Percentiles rank a stretch among this genome's conserved stretches.
phyloP scores from a whole-genome alignment of 2,329 filamentous ascomycete genomes.

The Myriosclerotinia scirpicola region DNA sequence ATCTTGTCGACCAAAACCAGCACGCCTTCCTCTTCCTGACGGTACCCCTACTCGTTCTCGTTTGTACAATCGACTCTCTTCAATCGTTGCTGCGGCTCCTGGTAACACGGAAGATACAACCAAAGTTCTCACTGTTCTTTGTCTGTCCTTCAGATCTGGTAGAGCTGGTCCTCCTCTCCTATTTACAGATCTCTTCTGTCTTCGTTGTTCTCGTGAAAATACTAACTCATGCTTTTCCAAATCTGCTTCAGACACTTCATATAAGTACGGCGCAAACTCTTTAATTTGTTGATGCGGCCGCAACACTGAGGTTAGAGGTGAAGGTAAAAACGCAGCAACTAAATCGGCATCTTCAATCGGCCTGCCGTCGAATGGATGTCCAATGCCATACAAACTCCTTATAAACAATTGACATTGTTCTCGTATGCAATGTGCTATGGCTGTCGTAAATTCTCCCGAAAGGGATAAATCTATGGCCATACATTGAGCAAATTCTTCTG shows the following conservation, averaged over 20 bases:
- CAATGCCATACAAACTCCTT: slow-evolving; percentile 86
- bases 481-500: slow-evolving; percentile 86
- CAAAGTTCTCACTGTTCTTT: slow-evolving; percentile 87
- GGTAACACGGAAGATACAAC: slow-evolving; percentile 91
- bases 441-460: slow-evolving; percentile 93
- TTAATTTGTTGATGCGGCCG: slow-evolving; percentile 89
- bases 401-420: slow-evolving; percentile 96
- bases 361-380: slow-evolving; percentile 91
- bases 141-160: slow-evolving; percentile 93
- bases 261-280: slow-evolving; percentile 90
- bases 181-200: slow-evolving; percentile 94
- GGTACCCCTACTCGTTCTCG: slow-evolving; percentile 55
- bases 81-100: slow-evolving; percentile 74
- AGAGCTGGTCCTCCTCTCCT: slow-evolving; percentile 86
- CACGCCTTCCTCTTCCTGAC: slow-evolving; percentile 56
- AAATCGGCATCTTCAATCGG: slow-evolving; percentile 92
- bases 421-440: slow-evolving; percentile 95
- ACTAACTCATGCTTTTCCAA: slow-evolving; percentile 88
- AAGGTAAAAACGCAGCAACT: slow-evolving; percentile 78
- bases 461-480: slow-evolving; percentile 90
- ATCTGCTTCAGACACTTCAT: slow-evolving; percentile 88
- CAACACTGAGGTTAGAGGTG: slow-evolving; percentile 80
- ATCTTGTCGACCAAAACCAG: slow-evolving; percentile 46
- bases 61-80: slow-evolving; percentile 87
- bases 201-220: slow-evolving; percentile 87